Base-by-base conservation (phyloP, 345 rosid genomes). In the Salix caprea region DNA sequence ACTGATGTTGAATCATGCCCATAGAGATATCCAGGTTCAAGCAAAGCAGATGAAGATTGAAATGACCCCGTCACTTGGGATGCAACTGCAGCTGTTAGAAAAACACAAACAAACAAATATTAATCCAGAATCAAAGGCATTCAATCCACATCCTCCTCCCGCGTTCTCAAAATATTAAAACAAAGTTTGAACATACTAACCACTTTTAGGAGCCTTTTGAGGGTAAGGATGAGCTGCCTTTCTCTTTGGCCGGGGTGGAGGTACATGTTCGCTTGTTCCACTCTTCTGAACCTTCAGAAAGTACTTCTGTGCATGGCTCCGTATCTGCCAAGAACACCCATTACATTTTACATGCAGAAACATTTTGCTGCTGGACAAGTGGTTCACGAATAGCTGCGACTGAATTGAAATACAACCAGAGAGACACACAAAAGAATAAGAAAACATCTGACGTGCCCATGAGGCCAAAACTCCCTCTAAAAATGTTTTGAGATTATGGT, bases 291-390 rank as follows among this genome's bases (percentile, higher is more conserved):
- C 99, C 82, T 93, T 93, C 44, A 90, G 81, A 76, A 93, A 95
- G 76, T 95, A 95, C 74, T 95, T 95, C 82, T 95, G 99, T 1
- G 99, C 97, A 82, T 95, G 99, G 78, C 99, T 95, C 7, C 97
- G 88, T 82, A 95, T 95, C 99, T 95, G 88, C 82, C 71, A 81
- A 80, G 46, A 79, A 73, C 74, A 80, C 71, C 48, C 40, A 14
- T 61, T n/a, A 60, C 40, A 58, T 50, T 4, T 46, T 75, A 61
- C 67, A 54, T 75, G 7, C 62, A 78, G 34, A 84, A 34, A 84
- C 50, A 68, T 11, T 67, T 36, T 58, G 48, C 23, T 34, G 18
- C 2, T 21, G 36, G 18, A 28, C n/a, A 44, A 44, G 23, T 26
- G 48, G 19, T 26, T 11, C 15, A 69, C 36, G 24, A 65, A 37